Base-by-base conservation (phyloP, 805 yeast species). In the Wickerhamiella parazyma region DNA sequence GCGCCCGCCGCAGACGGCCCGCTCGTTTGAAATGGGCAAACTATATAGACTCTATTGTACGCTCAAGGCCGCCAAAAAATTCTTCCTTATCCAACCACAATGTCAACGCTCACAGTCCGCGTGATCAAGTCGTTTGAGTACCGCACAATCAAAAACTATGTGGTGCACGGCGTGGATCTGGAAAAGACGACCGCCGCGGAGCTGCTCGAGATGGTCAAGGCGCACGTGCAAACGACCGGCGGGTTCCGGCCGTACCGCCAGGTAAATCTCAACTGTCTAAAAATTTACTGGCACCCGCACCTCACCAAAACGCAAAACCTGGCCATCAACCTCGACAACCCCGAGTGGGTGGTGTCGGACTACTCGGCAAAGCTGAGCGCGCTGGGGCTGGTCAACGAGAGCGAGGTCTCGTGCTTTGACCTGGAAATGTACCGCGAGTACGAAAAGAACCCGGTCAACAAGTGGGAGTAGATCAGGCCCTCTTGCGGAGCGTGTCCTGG, bases 281-380 rank as follows among this genome's bases (percentile, higher is more conserved):
- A 91, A 61, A 71, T 91, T 6, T 91, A 91, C 63, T 81, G 95
- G 22, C 86, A 85, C 57, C 97, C 98, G 0, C 97, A 89, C 60
- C 91, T 93, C 10, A 73, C 94, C 24, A 91, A 91, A 63, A 83
- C 95, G 2, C 80, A 86, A 75, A 86, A 91, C 57, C 68, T 91
- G 51, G 91, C 86, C 38, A 81, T 91, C 49, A 91, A 91, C 59
- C 72, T 91, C 59, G 95, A 84, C 21, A 78, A 87, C 55, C 83
- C 77, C 54, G 79, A 76, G 45, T 81, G 93, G 86, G 65, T 82
- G 4, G 58, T 82, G 42, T 59, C 54, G 29, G 66, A 67, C 46
- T 58, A 47, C 8, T 58, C 51, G 47, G 72, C 63, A 55, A 65
- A 65, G n/a, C 64, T 72, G 48, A 60, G 51, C 44, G 72, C 71